Evolutionary conservation across 352 stramenopile genomes (phyloP).

Genomic region (Pythium brachiatum): DNA sequence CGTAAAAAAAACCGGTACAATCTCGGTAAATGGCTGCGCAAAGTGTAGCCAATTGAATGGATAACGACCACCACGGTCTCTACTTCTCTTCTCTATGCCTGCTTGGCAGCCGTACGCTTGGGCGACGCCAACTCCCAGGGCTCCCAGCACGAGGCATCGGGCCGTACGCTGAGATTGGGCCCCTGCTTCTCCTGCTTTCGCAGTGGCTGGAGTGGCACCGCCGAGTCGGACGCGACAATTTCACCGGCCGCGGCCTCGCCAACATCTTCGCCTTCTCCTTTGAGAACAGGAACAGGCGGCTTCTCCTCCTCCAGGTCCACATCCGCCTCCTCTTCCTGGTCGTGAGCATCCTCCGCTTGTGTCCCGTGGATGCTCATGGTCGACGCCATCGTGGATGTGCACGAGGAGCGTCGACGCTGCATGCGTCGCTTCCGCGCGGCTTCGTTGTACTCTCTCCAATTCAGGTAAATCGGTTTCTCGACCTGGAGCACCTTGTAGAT

Average conservation of each 20-base stretch:
- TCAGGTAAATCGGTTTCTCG: constrained; percentile 55
- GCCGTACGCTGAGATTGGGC: background rate
- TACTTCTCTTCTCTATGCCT: constrained; percentile 13
- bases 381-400: constrained; percentile 1
- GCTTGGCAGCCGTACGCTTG: constrained; percentile 16
- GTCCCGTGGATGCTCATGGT: background rate
- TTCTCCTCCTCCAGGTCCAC: constrained; percentile 23
- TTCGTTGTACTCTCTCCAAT: constrained; percentile 35
- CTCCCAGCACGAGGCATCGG: constrained; percentile 19
- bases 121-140: constrained; percentile 25
- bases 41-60: constrained; percentile 22
- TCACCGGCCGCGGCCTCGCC: background rate
- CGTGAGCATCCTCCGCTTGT: background rate
- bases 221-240: constrained; percentile 11
- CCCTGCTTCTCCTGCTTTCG: constrained; percentile 12
- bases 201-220: constrained; percentile 14
- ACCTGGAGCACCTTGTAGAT: constrained; percentile 67
- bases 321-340: background rate
- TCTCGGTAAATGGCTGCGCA: background rate
- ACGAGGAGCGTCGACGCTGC: constrained; percentile 13
- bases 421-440: constrained; percentile 20
- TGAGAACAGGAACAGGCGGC: background rate
- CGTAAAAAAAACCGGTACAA: constrained; percentile 17
- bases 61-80: background rate
- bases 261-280: background rate